Conservation (phyloP, 164 flowering plant species). For the Aristolochia fimbriata region DNA sequence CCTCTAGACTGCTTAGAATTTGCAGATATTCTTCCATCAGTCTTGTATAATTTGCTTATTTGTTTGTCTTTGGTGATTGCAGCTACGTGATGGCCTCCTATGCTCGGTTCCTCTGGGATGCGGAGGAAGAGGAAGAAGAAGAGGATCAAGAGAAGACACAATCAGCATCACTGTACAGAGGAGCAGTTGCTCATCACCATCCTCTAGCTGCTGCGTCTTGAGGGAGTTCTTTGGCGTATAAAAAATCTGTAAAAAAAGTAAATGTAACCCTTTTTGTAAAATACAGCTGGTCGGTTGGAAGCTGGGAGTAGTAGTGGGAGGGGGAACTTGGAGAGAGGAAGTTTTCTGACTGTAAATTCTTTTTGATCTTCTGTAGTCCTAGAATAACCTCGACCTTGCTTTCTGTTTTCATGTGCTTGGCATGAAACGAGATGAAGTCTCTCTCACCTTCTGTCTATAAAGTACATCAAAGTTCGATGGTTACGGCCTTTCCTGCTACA, state of each 20-base stretch:
- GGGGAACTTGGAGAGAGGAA: too few relatives aligned
- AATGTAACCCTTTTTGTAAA: too few relatives aligned
- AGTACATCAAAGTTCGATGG: too few relatives aligned
- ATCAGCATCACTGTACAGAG: background rate
- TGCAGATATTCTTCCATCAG: background rate
- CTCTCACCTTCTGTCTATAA: background rate
- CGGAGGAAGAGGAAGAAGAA: slow-evolving; percentile 28
- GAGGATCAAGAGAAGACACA: slow-evolving; percentile 18
- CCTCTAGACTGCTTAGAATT: too few relatives aligned
- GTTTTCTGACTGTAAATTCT: background rate
- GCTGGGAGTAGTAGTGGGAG: too few relatives aligned
- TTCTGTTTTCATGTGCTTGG: background rate
- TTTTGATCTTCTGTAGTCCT: background rate
- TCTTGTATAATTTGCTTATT: background rate
- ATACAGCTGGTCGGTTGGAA: too few relatives aligned
- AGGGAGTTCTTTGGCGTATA: background rate
- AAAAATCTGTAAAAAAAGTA: too few relatives aligned
- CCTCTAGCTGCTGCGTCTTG: slow-evolving; percentile 4
- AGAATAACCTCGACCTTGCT: background rate
- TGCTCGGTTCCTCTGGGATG: slow-evolving; percentile 39
- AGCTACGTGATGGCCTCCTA: slow-evolving; percentile 43
- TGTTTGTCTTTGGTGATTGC: slow-evolving; percentile 7
- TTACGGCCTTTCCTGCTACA: too few relatives aligned
- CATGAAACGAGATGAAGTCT: background rate
- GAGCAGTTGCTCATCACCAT: background rate